These are phyloP conservation scores for Marchantia polymorpha DNA, from an alignment of 225 moss, liverwort and hornwort genomes.

Conservation along the genomic window DNA sequence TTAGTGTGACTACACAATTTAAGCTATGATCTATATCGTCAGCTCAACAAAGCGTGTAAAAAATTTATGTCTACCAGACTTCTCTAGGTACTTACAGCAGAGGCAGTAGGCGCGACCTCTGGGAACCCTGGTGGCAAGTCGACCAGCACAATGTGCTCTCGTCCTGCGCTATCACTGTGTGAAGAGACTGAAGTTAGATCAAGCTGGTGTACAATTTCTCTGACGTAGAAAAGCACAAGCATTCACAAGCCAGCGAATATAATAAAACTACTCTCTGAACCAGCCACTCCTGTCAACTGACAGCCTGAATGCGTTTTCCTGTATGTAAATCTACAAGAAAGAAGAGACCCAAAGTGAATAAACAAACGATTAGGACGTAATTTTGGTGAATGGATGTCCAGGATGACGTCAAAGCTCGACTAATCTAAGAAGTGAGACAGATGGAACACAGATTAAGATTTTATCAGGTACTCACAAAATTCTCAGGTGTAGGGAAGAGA, in stretches of 20 bases:
- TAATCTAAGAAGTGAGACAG: not conserved
- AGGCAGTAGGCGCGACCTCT: conserved; percentile 60
- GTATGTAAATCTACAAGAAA: not conserved
- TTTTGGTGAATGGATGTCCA: no score
- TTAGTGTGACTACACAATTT: not conserved
- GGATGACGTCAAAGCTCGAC: no score
- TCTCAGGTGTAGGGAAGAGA: conserved; percentile 58
- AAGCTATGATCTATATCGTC: not conserved
- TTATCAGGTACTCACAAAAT: conserved; percentile 50
- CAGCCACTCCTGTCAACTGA: not conserved
- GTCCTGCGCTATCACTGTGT: conserved; percentile 55
- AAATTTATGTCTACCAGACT: not conserved
- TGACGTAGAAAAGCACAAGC: not conserved
- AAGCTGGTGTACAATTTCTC: not conserved
- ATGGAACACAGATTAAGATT: not conserved
- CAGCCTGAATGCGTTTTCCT: no score
- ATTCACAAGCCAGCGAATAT: not conserved
- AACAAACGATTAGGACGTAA: no score
- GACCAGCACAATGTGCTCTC: conserved; percentile 67
- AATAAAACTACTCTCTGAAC: no score
- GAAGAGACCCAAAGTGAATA: no score
- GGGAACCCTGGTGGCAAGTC: conserved; percentile 62
- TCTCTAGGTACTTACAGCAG: conserved; percentile 56
- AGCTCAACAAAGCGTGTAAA: not conserved
- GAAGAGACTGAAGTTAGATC: not conserved